phyloP scores from a whole-genome alignment of 352 stramenopile species.

The Phytophthora fragariae region DNA sequence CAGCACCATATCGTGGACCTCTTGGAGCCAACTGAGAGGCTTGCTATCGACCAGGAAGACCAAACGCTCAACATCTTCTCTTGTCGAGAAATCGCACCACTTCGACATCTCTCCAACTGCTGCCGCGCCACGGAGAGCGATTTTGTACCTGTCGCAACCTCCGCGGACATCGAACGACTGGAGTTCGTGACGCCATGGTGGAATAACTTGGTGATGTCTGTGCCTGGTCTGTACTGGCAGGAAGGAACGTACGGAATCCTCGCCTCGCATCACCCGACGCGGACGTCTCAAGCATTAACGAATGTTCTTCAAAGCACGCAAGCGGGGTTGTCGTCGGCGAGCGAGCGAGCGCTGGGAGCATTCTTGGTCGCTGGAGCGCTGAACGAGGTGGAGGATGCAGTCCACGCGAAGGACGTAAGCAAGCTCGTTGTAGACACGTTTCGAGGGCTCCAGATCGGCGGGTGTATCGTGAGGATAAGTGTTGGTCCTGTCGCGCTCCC shows the following conservation, averaged over 20 bases:
- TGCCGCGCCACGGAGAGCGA: not conserved
- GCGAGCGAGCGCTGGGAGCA: constrained; percentile 36
- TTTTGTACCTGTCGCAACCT: not conserved
- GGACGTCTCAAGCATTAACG: constrained; percentile 28
- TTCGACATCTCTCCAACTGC: constrained; percentile 23
- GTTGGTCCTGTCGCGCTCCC: constrained; percentile 50
- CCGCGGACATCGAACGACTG: constrained; percentile 34
- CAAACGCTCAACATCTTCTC: constrained; percentile 46
- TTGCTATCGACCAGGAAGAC: constrained; percentile 34
- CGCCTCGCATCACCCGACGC: constrained; percentile 34
- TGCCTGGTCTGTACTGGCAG: constrained; percentile 43
- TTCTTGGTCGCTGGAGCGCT: constrained; percentile 44
- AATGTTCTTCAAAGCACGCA: constrained; percentile 22
- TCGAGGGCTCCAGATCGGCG: constrained; percentile 31
- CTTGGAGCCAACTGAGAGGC: constrained; percentile 26
- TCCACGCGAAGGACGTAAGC: constrained; percentile 32
- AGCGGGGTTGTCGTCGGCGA: constrained; percentile 7
- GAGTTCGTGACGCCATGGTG: constrained; percentile 42
- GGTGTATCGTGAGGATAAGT: constrained; percentile 46
- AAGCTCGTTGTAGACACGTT: constrained; percentile 37
- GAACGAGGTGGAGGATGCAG: constrained; percentile 40
- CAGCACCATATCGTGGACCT: constrained; percentile 34
- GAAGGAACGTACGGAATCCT: constrained; percentile 50
- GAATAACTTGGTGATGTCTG: constrained; percentile 23
- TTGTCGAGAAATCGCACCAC: constrained; percentile 27